phyloP scores from a whole-genome alignment of 768 basidiomycete species.

The Rhizopogon vinicolor region DNA sequence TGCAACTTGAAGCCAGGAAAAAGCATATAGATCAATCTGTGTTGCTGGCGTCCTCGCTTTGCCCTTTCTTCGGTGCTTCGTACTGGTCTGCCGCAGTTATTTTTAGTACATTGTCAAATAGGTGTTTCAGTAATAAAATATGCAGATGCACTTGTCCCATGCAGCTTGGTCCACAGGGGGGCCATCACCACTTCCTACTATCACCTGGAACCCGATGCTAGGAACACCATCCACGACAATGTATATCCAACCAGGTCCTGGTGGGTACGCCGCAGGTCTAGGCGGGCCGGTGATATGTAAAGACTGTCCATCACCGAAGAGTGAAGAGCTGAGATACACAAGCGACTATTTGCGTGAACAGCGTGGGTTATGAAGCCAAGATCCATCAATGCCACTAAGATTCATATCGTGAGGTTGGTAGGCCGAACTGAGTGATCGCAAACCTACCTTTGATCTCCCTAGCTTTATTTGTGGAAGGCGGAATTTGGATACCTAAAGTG shows the following conservation, averaged over 20 bases:
- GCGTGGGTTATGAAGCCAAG: constrained; percentile 79
- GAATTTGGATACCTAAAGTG: constrained; percentile 40
- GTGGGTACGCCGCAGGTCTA: constrained; percentile 62
- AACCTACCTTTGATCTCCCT: constrained; percentile 47
- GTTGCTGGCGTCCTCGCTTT: constrained; percentile 9
- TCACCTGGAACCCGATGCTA: constrained; percentile 54
- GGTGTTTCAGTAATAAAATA: not conserved
- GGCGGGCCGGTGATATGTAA: constrained; percentile 65
- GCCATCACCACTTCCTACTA: constrained; percentile 62
- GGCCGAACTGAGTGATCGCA: not conserved
- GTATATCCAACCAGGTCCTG: constrained; percentile 76
- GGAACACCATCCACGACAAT: constrained; percentile 65
- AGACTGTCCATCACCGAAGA: constrained; percentile 36
- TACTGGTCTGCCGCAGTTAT: constrained; percentile 48
- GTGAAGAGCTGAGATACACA: constrained; percentile 54
- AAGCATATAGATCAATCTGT: constrained; percentile 6
- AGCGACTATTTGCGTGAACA: constrained; percentile 71
- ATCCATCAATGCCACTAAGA: constrained; percentile 71
- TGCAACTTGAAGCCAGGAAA: not conserved
- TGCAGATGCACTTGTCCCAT: constrained; percentile 47
- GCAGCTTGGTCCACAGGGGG: constrained; percentile 57
- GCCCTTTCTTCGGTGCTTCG: constrained; percentile 28
- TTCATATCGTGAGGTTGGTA: constrained; percentile 6
- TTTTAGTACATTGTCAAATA: constrained; percentile 40
- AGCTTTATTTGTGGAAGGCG: constrained; percentile 30